Conservation (phyloP, 768 basidiomycete species). For the Cystobasidiopsis lactophilus region DNA sequence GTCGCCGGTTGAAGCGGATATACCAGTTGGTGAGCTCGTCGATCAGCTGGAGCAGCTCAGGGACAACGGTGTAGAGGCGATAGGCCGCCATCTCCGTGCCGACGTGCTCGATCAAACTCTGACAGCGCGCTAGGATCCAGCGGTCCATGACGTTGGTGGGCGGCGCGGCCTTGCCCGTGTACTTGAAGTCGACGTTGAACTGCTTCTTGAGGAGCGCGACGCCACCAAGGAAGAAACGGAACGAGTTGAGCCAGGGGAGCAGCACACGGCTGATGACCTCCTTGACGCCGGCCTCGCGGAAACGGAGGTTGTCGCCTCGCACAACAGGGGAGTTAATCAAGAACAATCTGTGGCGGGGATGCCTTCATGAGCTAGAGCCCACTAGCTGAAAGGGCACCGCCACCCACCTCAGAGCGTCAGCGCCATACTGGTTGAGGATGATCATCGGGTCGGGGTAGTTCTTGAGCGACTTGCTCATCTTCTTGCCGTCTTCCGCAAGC, state of each 20-base stretch:
- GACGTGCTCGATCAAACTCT: conserved; percentile 79
- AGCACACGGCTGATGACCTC: conserved; percentile 93
- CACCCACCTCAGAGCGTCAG: conserved; percentile 67
- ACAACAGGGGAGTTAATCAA: conserved; percentile 97
- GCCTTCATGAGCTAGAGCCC: not conserved
- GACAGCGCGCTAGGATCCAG: conserved; percentile 96
- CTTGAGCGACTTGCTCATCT: conserved; percentile 94
- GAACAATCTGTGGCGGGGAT: conserved; percentile 47
- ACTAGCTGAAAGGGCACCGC: not conserved
- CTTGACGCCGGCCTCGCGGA: conserved; percentile 93
- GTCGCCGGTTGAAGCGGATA: conserved; percentile 90
- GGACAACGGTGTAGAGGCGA: conserved; percentile 88
- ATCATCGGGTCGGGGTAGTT: conserved; percentile 93
- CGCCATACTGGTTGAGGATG: conserved; percentile 74
- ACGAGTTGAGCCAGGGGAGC: conserved; percentile 92
- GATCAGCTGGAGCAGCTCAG: conserved; percentile 71
- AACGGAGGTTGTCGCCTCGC: conserved; percentile 86
- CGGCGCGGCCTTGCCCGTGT: conserved; percentile 61
- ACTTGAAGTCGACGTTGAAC: conserved; percentile 51
- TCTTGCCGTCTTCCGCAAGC: conserved; percentile 88
- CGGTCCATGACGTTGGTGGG: conserved; percentile 92
- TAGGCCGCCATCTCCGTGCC: conserved; percentile 89
- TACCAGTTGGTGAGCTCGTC: conserved; percentile 99
- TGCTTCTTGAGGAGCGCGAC: conserved; percentile 65
- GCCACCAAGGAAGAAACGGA: conserved; percentile 98